Base-by-base conservation (phyloP, 345 rosid species). In the Gossypium turneri region DNA sequence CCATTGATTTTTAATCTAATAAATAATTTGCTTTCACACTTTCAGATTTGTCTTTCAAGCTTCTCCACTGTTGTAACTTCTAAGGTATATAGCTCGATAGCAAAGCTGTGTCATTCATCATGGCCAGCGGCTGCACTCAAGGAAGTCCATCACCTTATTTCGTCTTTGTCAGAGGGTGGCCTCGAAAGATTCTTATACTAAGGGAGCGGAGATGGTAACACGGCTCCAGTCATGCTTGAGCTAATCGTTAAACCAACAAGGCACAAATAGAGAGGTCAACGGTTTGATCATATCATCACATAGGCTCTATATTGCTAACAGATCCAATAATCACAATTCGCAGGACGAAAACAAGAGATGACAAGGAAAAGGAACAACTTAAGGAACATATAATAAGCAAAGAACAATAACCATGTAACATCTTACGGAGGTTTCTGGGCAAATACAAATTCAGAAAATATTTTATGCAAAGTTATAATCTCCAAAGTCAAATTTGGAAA, bases 211-310 rank as follows among this genome's bases (percentile, higher is more conserved):
- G 12, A 45, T 8, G 50, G 50, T 8, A 45, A 45, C 12, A 1
- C 2, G 3, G 13, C 50, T 45, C 12, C 50, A 10, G 50, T 45
- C 50, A 3, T 45, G 9, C 50, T 45, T 45, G 50, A 45, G 50
- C 50, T 8, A 45, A 45, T n/a, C 13, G 13, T 25, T 2, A 19
- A 57, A 22, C 22, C 61, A 19, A 19, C 4, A 9, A 75, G 19
- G 50, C 73, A 56, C 71, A 72, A 16, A 9, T 75, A 3, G 38
- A 68, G 77, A 44, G 58, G 19, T 25, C 24, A 68, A 57, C 51
- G 73, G 83, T 59, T 27, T 79, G 25, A 67, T 50, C 74, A 76
- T 86, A 34, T 34, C 22, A 74, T 84, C 41, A 77, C 72, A 2
- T 79, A 61, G 47, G 85, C 84, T 59, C 72, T 34, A 34, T 34